Conservation (phyloP, 306 rosid species). For the Trichosanthes truncata region DNA sequence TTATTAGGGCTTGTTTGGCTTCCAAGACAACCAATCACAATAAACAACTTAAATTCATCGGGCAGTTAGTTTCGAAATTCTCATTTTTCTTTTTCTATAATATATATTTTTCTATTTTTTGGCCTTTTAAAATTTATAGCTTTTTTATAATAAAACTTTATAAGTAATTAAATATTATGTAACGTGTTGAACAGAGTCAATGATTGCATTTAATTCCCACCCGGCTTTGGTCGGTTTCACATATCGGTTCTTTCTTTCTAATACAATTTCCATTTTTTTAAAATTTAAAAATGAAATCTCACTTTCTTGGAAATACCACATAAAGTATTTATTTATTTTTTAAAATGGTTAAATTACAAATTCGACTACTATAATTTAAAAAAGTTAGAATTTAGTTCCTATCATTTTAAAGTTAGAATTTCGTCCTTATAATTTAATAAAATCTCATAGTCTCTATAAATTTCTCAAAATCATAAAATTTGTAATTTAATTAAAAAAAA, state of each 20-base stretch:
- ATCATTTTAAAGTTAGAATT: too few species aligned
- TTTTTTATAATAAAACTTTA: neutral
- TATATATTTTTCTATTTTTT: neutral
- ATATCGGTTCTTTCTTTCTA: neutral
- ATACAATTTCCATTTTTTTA: neutral
- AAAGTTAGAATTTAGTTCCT: too few species aligned
- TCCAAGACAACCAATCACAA: neutral
- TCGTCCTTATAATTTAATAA: too few species aligned
- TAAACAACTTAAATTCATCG: neutral
- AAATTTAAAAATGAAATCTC: neutral
- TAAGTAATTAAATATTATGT: neutral
- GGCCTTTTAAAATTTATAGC: neutral
- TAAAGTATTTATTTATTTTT: neutral
- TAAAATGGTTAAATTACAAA: too few species aligned
- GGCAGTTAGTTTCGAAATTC: neutral
- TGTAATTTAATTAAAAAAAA: too few species aligned
- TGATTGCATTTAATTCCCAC: constrained; percentile 24
- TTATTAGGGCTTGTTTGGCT: neutral
- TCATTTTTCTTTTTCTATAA: neutral
- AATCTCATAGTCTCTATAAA: too few species aligned
- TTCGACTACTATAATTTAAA: too few species aligned
- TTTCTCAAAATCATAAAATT: too few species aligned
- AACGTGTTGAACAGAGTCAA: constrained; percentile 29
- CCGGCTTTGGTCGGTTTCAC: neutral
- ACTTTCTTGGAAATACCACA: constrained; percentile 7